These are phyloP conservation scores for Thymus quinquecostatus DNA, from an alignment of 257 asterid genomes.

Conservation along the genomic window DNA sequence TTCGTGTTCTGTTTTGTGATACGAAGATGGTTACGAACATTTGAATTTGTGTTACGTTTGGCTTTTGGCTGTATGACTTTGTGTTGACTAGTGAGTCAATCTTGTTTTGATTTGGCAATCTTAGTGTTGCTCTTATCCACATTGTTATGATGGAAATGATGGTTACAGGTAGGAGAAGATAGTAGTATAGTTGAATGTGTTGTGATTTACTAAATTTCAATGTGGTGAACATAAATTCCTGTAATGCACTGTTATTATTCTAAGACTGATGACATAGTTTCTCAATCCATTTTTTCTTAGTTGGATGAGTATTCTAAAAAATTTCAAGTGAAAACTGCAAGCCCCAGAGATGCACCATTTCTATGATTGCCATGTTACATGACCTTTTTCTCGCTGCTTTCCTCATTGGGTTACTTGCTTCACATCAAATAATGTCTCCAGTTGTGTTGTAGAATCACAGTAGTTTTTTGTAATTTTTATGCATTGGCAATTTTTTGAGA, in stretches of 20 bases:
- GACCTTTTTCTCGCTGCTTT: not conserved
- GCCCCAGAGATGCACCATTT: slow-evolving; percentile 4
- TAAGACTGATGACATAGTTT: not conserved
- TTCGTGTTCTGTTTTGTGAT: not conserved
- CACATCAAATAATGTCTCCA: not conserved
- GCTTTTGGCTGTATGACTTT: not conserved
- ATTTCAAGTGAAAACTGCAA: not conserved
- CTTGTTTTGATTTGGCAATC: not conserved
- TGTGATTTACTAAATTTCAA: not conserved
- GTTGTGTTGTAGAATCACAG: not conserved
- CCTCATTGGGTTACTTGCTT: not conserved
- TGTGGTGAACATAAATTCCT: not conserved
- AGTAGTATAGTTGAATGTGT: not conserved
- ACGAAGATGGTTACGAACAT: not conserved
- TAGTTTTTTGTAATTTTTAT: not conserved
- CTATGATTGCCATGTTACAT: not conserved
- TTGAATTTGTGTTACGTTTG: not conserved
- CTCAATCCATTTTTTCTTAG: not conserved
- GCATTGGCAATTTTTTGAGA: not conserved
- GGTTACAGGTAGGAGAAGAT: not conserved
- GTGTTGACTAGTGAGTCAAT: slow-evolving; percentile 6
- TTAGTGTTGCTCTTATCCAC: not conserved
- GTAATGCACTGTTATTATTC: not conserved
- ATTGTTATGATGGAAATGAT: not conserved
- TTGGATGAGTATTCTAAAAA: not conserved